These are phyloP conservation scores for Amphirosellinia nigrospora DNA, from an alignment of 495 filamentous ascomycete species.

Conservation along the genomic window DNA sequence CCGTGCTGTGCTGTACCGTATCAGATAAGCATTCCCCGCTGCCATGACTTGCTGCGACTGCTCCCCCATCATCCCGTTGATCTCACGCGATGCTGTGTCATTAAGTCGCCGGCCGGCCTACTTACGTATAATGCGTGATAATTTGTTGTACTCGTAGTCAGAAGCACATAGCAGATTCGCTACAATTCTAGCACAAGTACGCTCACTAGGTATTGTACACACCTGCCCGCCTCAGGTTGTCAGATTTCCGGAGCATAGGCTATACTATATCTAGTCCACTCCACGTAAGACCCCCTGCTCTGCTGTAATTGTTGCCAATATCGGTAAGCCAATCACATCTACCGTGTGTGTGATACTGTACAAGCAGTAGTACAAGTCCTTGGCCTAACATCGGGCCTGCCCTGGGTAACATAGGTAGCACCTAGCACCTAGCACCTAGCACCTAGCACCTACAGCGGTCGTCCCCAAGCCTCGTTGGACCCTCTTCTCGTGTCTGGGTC, in stretches of 20 bases:
- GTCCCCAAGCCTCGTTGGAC: slow-evolving; percentile 23
- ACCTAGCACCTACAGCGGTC: neutral
- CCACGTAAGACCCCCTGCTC: neutral
- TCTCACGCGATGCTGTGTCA: neutral
- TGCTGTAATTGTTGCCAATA: neutral
- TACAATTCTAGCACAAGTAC: neutral
- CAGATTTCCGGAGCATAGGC: neutral
- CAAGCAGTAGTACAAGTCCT: neutral
- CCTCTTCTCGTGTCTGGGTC: slow-evolving; percentile 12
- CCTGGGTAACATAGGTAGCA: neutral
- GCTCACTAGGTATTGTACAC: neutral
- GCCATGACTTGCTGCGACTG: neutral
- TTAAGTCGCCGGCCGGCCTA: neutral
- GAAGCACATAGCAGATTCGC: neutral
- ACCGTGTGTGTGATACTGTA: neutral
- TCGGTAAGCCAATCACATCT: slow-evolving; percentile 11
- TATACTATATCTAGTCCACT: neutral
- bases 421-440: no score
- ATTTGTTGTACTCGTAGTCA: neutral
- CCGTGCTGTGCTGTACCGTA: neutral
- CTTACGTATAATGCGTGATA: neutral
- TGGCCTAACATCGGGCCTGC: neutral
- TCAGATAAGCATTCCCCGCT: neutral
- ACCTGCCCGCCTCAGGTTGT: neutral
- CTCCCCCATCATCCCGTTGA: neutral